A percentile compares a stretch with the other conserved stretches of the same genome.
These are phyloP conservation scores for Pascua sp. DNA, from an alignment of 1,284 basidiomycete species.

Conservation along the genomic window DNA sequence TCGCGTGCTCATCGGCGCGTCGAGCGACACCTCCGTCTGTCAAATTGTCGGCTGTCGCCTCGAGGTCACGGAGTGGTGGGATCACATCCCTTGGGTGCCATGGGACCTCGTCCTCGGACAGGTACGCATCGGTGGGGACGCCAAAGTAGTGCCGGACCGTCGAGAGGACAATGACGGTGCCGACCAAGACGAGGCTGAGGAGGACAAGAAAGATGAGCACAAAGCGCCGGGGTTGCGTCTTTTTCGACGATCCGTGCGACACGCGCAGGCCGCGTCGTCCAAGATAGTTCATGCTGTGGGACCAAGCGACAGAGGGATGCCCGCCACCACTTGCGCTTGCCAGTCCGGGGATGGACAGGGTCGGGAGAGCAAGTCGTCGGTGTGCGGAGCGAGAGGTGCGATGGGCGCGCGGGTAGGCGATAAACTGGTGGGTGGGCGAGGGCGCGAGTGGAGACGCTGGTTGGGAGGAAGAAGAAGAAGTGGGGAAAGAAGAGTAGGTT, in stretches of 20 bases:
- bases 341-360: neutral
- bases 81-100: constrained; percentile 49
- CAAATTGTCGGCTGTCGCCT: neutral
- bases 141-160: constrained; percentile 86
- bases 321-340: neutral
- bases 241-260: neutral
- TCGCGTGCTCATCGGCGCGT: neutral
- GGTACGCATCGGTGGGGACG: constrained; percentile 72
- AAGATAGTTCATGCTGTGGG: neutral
- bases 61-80: constrained; percentile 15
- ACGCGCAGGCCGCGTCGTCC: neutral
- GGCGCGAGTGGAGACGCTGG: too few relatives aligned
- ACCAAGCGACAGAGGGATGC: neutral
- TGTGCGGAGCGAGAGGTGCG: neutral
- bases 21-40: too few relatives aligned
- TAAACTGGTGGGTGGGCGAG: too few relatives aligned
- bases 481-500: too few relatives aligned
- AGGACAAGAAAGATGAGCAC: constrained; percentile 69
- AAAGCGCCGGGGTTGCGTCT: constrained; percentile 20
- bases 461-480: too few relatives aligned
- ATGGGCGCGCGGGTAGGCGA: too few relatives aligned
- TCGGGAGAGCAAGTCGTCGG: neutral
- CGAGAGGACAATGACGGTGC: constrained; percentile 87
- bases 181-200: constrained; percentile 78
- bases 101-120: constrained; percentile 74